These are phyloP conservation scores for Calonectria hawksworthii DNA, from an alignment of 2,329 filamentous ascomycete genomes.

Conservation along the genomic window DNA sequence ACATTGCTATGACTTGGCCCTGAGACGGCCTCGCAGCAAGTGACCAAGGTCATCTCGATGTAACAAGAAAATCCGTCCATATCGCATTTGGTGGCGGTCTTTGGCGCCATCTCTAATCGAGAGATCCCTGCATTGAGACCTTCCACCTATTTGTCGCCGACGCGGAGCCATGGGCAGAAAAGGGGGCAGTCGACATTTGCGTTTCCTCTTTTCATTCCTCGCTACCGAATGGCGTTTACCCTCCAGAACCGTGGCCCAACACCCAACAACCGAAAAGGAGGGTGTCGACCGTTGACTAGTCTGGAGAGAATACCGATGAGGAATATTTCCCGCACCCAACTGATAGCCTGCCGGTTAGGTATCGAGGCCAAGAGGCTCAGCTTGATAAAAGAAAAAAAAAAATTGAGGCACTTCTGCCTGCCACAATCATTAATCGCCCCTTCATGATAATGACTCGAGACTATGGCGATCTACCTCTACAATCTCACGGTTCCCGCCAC, in stretches of 20 bases:
- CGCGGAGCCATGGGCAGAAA: constrained; percentile 1
- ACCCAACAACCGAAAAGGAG: constrained; percentile 3
- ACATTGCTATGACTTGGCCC: constrained; percentile 14
- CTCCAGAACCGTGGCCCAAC: neutral
- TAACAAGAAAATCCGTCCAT: constrained; percentile 4
- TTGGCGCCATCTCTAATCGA: constrained; percentile 34
- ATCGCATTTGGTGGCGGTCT: constrained; percentile 26
- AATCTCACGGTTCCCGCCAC: constrained; percentile 33
- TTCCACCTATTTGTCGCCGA: neutral
- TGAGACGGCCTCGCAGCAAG: neutral
- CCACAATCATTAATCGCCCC: neutral
- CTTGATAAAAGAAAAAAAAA: neutral
- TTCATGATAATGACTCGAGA: constrained; percentile 3
- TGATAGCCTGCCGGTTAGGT: neutral
- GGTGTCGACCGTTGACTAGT: neutral
- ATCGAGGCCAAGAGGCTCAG: neutral
- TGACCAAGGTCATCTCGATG: constrained; percentile 15
- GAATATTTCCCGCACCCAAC: constrained; percentile 31
- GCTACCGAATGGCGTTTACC: constrained; percentile 1
- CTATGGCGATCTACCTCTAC: neutral
- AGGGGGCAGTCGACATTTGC: constrained; percentile 12
- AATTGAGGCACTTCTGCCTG: neutral
- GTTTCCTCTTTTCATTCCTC: constrained; percentile 11
- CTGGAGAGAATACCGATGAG: constrained; percentile 16
- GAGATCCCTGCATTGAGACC: constrained; percentile 12